These are phyloP conservation scores for Globisporangium yorkense DNA, from an alignment of 352 stramenopile species.

Conservation along the genomic window DNA sequence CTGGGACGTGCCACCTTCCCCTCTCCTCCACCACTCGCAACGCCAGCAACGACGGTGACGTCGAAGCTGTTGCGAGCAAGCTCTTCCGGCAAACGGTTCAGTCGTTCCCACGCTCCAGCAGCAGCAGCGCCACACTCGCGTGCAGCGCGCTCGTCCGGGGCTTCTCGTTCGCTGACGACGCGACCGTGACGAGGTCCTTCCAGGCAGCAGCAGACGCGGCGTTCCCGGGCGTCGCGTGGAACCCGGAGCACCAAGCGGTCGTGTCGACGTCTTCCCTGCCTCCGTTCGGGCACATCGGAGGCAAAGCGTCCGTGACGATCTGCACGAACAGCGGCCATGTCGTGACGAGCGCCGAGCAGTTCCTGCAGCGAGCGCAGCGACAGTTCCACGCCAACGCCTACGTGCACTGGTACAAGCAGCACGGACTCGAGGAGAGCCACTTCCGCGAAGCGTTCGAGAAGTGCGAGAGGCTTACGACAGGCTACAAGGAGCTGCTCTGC, in stretches of 20 bases:
- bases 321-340: conserved; percentile 29
- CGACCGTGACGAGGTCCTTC: not conserved
- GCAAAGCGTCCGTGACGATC: conserved; percentile 18
- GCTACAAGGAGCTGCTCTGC: conserved; percentile 22
- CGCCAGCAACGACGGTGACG: not conserved
- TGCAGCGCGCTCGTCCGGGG: conserved; percentile 6
- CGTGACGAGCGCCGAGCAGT: conserved; percentile 21
- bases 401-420: conserved; percentile 37
- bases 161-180: conserved; percentile 1
- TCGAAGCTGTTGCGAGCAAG: not conserved
- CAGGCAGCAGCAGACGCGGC: conserved; percentile 3
- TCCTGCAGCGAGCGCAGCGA: conserved; percentile 21
- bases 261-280: conserved; percentile 8
- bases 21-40: not conserved
- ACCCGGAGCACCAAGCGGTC: conserved; percentile 1
- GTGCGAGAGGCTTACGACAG: conserved; percentile 14
- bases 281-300: conserved; percentile 15
- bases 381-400: conserved; percentile 34
- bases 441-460: conserved; percentile 29
- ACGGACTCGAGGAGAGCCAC: conserved; percentile 31
- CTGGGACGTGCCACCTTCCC: conserved; percentile 2
- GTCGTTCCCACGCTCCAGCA: conserved; percentile 8
- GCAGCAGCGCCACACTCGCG: conserved; percentile 1
- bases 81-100: conserved; percentile 13
- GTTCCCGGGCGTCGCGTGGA: conserved; percentile 12